Conservation (phyloP, 345 rosid genomes). For the Boechera divaricarpa region DNA sequence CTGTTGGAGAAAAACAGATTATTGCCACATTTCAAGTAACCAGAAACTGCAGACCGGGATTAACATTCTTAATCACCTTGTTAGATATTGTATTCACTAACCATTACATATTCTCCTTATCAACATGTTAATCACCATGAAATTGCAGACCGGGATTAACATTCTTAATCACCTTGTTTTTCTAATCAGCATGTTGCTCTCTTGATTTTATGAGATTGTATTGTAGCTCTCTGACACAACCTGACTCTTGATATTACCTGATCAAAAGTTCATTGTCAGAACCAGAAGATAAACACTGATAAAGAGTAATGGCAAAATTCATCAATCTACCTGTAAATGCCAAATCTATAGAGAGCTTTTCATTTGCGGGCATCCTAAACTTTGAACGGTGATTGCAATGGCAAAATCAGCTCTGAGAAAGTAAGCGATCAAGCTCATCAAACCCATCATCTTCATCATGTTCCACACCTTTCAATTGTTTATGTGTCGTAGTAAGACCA, state of each 20-base stretch:
- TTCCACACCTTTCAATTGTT: constrained; percentile 1
- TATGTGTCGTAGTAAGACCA: constrained; percentile 19
- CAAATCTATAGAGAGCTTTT: not conserved
- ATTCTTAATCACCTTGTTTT: not conserved
- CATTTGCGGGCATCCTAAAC: not conserved
- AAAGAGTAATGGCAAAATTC: not conserved
- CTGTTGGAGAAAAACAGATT: too few species aligned
- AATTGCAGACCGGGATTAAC: not conserved
- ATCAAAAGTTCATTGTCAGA: not conserved
- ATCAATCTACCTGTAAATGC: not conserved
- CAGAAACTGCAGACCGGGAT: too few species aligned
- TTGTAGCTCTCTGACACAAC: not conserved
- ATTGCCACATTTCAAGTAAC: too few species aligned
- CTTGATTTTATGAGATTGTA: not conserved
- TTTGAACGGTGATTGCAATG: constrained; percentile 20
- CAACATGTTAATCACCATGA: not conserved
- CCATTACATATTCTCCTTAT: not conserved
- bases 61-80: not conserved
- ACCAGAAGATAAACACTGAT: constrained; percentile 21
- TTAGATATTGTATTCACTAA: not conserved
- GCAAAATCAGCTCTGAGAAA: constrained; percentile 29
- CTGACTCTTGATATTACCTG: not conserved
- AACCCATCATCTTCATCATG: constrained; percentile 44
- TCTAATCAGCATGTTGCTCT: constrained; percentile 5
- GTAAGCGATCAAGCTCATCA: constrained; percentile 53